These are phyloP conservation scores for Pyrenochaeta sp. DNA, from an alignment of 2,329 filamentous ascomycete species.

Conservation along the genomic window DNA sequence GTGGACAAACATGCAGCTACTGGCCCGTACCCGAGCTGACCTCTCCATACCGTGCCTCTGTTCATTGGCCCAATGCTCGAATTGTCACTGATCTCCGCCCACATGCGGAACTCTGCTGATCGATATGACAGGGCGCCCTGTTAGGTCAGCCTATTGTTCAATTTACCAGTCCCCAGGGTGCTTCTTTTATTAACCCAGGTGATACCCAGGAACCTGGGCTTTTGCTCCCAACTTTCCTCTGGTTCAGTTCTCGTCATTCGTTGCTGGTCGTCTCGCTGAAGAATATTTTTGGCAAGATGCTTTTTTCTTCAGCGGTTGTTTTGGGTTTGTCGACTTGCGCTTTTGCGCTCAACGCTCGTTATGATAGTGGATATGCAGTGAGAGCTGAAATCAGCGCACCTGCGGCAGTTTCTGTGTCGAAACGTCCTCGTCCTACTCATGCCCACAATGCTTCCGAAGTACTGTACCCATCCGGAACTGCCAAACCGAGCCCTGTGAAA, in stretches of 20 bases:
- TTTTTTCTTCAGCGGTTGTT: conserved; percentile 9
- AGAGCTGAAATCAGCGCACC: too few species aligned
- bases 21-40: not conserved
- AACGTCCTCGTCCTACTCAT: conserved; percentile 6
- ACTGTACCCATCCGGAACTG: conserved; percentile 11
- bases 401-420: too few species aligned
- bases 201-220: not conserved
- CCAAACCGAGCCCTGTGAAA: conserved; percentile 13
- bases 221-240: not conserved
- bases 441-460: conserved; percentile 16
- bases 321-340: conserved; percentile 19
- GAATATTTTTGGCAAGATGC: conserved; percentile 11
- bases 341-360: conserved; percentile 23
- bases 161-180: not conserved
- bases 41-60: not conserved
- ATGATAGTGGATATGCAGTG: conserved; percentile 6
- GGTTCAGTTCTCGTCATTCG: conserved; percentile 1
- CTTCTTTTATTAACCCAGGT: not conserved
- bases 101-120: conserved; percentile 4
- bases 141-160: conserved; percentile 2
- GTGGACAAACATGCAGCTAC: not conserved
- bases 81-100: not conserved
- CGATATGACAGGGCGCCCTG: not conserved
- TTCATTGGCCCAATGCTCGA: not conserved
- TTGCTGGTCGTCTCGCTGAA: conserved; percentile 17